Conservation (phyloP, 306 rosid genomes). For the Vigna radiata region DNA sequence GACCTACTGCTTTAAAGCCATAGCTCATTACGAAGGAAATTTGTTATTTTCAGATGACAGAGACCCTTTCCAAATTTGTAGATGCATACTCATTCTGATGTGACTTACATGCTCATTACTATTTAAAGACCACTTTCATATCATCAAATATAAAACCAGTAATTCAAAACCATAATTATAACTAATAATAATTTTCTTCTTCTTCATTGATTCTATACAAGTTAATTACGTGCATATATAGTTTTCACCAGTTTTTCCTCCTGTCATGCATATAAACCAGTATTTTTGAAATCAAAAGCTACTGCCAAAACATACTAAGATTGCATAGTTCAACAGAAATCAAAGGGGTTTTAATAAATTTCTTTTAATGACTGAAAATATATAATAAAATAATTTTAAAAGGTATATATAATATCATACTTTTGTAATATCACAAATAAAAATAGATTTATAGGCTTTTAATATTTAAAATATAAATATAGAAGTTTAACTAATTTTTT, state of each 20-base stretch:
- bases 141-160: background rate
- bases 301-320: no score
- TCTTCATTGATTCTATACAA: background rate
- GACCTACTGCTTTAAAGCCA: background rate
- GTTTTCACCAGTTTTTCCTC: background rate
- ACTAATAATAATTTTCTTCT: background rate
- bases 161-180: background rate
- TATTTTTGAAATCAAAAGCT: no score
- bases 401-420: no score
- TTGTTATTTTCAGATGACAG: slow-evolving; percentile 20
- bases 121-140: slow-evolving; percentile 1
- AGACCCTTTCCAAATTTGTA: slow-evolving; percentile 24
- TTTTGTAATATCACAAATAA: no score
- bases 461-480: no score
- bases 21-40: background rate
- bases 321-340: no score
- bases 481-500: no score
- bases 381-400: no score
- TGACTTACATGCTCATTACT: slow-evolving; percentile 31
- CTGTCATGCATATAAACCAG: no score
- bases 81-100: slow-evolving; percentile 1
- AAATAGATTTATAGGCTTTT: no score
- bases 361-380: no score
- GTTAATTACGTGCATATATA: background rate
- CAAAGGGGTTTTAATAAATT: no score